Conservation (phyloP, 75 land plant species). For the Selaginella tamariscina region DNA sequence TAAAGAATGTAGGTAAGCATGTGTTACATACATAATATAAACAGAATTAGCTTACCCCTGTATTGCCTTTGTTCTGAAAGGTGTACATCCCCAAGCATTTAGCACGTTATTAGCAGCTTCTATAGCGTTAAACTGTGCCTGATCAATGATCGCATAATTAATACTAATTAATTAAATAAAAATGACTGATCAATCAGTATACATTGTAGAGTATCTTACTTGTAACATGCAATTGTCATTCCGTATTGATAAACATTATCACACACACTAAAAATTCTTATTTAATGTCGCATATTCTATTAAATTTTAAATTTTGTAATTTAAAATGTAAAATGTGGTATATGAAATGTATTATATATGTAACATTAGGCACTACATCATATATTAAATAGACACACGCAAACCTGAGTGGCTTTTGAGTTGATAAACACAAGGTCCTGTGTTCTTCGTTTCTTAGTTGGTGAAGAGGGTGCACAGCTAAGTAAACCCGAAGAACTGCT, state of each 20-base stretch:
- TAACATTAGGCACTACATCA: too few species aligned
- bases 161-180: neutral
- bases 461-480: constrained; percentile 50
- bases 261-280: too few species aligned
- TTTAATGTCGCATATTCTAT: too few species aligned
- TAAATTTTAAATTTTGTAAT: too few species aligned
- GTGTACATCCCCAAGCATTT: neutral
- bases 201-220: too few species aligned
- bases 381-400: neutral
- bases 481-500: constrained; percentile 35
- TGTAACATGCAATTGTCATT: too few species aligned
- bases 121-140: neutral
- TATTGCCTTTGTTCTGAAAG: neutral
- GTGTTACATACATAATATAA: neutral
- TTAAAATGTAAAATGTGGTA: too few species aligned
- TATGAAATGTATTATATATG: too few species aligned
- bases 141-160: neutral
- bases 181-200: too few species aligned
- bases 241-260: too few species aligned
- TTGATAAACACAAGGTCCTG: constrained; percentile 52
- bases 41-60: neutral
- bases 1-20: neutral
- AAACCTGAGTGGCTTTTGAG: neutral
- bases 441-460: constrained; percentile 54
- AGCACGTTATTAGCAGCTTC: neutral